phyloP scores from a whole-genome alignment of 179 eudicot species.

The Dionaea muscipula region DNA sequence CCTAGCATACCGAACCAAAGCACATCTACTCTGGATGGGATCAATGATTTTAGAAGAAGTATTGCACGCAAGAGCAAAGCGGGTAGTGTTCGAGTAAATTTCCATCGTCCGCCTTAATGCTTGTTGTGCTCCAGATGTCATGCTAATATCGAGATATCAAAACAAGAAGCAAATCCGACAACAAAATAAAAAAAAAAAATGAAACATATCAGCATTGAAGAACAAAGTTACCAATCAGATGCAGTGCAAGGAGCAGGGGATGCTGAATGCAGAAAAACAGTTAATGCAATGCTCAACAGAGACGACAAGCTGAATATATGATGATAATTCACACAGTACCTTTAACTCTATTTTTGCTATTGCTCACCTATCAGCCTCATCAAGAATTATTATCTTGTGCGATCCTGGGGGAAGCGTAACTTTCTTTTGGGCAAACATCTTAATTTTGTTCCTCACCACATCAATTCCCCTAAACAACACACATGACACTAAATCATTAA shows the following conservation, averaged over 20 bases:
- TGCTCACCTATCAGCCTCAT: slow-evolving; percentile 86
- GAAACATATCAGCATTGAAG: background rate
- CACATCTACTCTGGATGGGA: slow-evolving; percentile 99
- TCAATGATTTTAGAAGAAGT: slow-evolving; percentile 81
- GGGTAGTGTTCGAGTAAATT: slow-evolving; percentile 83
- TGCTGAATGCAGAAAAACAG: background rate
- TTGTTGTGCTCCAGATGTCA: slow-evolving; percentile 98
- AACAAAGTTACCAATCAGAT: too few relatives aligned
- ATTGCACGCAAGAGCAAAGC: slow-evolving; percentile 96
- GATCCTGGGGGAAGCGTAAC: slow-evolving; percentile 82
- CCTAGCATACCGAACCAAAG: slow-evolving; percentile 82
- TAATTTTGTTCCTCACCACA: slow-evolving; percentile 92
- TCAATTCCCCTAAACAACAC: slow-evolving; percentile 56
- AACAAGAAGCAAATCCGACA: background rate
- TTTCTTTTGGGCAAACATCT: slow-evolving; percentile 97
- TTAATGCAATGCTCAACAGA: background rate
- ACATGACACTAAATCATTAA: background rate
- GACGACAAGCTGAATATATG: background rate
- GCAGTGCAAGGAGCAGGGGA: too few relatives aligned
- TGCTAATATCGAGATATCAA: slow-evolving; percentile 28
- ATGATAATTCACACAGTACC: background rate
- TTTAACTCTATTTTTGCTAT: slow-evolving; percentile 2
- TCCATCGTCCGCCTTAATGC: slow-evolving; percentile 96
- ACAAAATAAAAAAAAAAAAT: background rate
- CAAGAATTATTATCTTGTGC: slow-evolving; percentile 80